A percentile compares a stretch with the other conserved stretches of the same genome.
These are phyloP conservation scores for Nakazawaea ishiwadae DNA, from an alignment of 805 yeast species.

Conservation along the genomic window DNA sequence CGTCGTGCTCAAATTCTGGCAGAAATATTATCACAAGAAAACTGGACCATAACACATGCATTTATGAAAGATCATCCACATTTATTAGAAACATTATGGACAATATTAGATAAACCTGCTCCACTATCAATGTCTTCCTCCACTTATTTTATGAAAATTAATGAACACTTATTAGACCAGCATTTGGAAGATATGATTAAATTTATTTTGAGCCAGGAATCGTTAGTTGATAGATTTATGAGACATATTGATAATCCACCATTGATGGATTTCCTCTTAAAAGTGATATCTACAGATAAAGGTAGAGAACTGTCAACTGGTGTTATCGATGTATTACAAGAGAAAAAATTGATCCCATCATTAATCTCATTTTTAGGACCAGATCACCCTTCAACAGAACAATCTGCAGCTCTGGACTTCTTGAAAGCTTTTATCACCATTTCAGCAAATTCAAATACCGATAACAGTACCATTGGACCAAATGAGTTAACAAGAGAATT, in stretches of 20 bases:
- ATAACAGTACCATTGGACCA: constrained; percentile 92
- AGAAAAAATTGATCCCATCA: constrained; percentile 69
- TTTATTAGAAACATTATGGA: constrained; percentile 72
- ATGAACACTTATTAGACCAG: constrained; percentile 85
- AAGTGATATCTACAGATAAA: constrained; percentile 89
- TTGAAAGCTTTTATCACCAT: constrained; percentile 90
- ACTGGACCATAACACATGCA: constrained; percentile 90
- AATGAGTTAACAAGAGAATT: constrained; percentile 89
- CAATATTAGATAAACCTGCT: constrained; percentile 60
- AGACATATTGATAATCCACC: constrained; percentile 90
- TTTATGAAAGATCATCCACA: constrained; percentile 65
- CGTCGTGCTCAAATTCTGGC: constrained; percentile 68
- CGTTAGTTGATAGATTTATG: constrained; percentile 75
- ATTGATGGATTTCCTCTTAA: constrained; percentile 84
- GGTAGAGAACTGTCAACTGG: constrained; percentile 80
- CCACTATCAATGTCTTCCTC: constrained; percentile 75
- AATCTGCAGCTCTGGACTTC: constrained; percentile 94
- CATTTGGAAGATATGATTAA: constrained; percentile 73
- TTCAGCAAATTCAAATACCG: constrained; percentile 88
- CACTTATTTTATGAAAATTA: constrained; percentile 86
- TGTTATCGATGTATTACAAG: constrained; percentile 67
- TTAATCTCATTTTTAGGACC: constrained; percentile 71
- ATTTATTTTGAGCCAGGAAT: constrained; percentile 65
- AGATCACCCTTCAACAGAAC: constrained; percentile 61
- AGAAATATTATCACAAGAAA: constrained; percentile 85